Base-by-base conservation (phyloP, 257 asterid species). In the Nyctanthes arbortristis region DNA sequence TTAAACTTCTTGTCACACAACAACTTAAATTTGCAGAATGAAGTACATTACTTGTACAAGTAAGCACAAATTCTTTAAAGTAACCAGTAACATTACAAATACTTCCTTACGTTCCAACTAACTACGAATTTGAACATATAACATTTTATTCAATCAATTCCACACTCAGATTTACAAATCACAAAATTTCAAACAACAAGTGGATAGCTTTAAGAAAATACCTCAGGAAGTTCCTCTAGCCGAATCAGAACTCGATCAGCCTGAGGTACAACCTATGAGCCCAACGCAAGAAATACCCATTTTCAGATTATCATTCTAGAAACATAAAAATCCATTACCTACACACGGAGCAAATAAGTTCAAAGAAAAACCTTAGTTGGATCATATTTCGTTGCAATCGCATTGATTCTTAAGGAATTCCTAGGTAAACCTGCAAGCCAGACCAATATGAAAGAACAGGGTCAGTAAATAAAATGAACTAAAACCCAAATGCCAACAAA, bases 161-260 rank as follows among this genome's bases (percentile, higher is more conserved):
- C 30, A 20, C 1, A 10, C 59, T 22, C n/a, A 68, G 7, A n/a
- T 13, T 32, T 27, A 10, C 25, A 27, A 40, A 4, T 5, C 22
- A 43, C 1, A 60, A 60, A 56, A 18, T 37, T 22, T 65, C 6
- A 30, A 28, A 58, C 25, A 33, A 58, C 5, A 31, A 54, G 6
- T n/a, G 60, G 65, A 59, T 61, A 18, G n/a, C 27, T 7, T 24
- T 1, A 64, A 32, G 9, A 2, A 18, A 69, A 12, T 84, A 92
- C 96, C 96, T 86, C 87, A 1, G 98, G 69, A 60, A 85, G 82
- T 60, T 77, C 85, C 78, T 92, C 92, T 28, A 92, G 83, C 70
- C 88, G 92, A 83, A 92, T 78, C 80, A 92, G 76, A 33, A 92
- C 97, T 73, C 98, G 81, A 75, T 92, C 98, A 22, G 91, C 96